These are phyloP conservation scores for Pinus albicaulis DNA, from an alignment of 75 land plant genomes.

Conservation along the genomic window DNA sequence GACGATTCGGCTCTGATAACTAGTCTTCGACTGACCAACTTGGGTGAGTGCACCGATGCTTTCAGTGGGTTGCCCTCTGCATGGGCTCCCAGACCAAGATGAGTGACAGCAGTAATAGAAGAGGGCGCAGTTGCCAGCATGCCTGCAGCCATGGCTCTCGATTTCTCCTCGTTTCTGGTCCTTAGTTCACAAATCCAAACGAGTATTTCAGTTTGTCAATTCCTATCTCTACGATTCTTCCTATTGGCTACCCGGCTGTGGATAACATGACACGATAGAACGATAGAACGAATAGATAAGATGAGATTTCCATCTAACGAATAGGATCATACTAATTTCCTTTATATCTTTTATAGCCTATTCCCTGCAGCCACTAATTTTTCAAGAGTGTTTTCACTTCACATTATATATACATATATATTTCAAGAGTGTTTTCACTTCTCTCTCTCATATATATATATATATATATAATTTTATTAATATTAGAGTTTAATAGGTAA, in stretches of 20 bases:
- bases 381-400: too few relatives aligned
- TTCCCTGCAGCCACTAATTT: too few relatives aligned
- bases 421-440: too few relatives aligned
- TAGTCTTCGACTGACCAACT: background rate
- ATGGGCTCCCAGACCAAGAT: background rate
- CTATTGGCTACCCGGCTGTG: background rate
- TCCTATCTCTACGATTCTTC: background rate
- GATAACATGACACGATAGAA: background rate
- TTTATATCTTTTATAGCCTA: too few relatives aligned
- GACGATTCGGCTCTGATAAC: constrained; percentile 11
- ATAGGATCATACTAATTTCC: background rate
- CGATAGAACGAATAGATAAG: background rate
- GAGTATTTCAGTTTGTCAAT: background rate
- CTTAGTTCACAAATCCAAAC: background rate
- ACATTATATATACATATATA: too few relatives aligned
- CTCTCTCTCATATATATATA: too few relatives aligned
- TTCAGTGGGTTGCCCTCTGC: background rate
- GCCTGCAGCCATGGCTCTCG: background rate
- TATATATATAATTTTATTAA: too few relatives aligned
- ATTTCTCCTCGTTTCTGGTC: background rate
- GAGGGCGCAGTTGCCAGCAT: constrained; percentile 5
- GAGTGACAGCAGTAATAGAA: background rate
- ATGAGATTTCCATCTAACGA: background rate
- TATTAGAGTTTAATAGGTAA: too few relatives aligned
- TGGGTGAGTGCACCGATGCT: background rate